Conservation (phyloP, 768 basidiomycete species). For the Boletus speciosus region DNA sequence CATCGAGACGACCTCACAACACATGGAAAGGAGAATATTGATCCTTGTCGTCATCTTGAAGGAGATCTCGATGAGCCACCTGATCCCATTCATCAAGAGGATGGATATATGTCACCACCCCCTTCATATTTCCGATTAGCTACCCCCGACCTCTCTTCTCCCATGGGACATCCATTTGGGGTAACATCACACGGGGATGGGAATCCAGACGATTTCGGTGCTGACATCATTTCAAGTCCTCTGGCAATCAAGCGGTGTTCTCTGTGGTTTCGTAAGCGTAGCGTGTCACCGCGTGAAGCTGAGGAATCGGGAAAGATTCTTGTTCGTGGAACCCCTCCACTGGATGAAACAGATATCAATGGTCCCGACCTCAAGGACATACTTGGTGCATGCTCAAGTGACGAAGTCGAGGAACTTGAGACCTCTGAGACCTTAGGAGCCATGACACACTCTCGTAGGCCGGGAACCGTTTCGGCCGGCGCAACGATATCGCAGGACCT, state of each 20-base stretch:
- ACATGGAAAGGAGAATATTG: slow-evolving; percentile 37
- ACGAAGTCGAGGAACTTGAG: slow-evolving; percentile 42
- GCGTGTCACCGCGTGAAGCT: background rate
- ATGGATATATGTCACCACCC: slow-evolving; percentile 78
- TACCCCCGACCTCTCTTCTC: slow-evolving; percentile 67
- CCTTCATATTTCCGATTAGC: slow-evolving; percentile 45
- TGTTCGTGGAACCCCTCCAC: slow-evolving; percentile 30
- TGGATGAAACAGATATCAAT: slow-evolving; percentile 11
- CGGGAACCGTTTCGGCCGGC: slow-evolving; percentile 26
- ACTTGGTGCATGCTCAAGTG: slow-evolving; percentile 41
- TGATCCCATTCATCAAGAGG: slow-evolving; percentile 64
- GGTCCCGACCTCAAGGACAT: slow-evolving; percentile 45
- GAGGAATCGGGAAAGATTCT: slow-evolving; percentile 19
- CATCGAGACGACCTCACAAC: slow-evolving; percentile 46
- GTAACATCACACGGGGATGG: slow-evolving; percentile 8
- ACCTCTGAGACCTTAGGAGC: slow-evolving; percentile 23
- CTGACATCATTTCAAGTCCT: slow-evolving; percentile 41
- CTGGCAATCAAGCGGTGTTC: slow-evolving; percentile 21
- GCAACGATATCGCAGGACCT: slow-evolving; percentile 28
- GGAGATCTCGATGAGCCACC: slow-evolving; percentile 38
- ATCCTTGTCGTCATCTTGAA: slow-evolving; percentile 37
- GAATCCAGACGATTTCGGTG: slow-evolving; percentile 43
- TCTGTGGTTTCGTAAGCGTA: slow-evolving; percentile 5
- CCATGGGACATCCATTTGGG: slow-evolving; percentile 37
- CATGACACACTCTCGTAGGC: slow-evolving; percentile 35